A percentile compares a stretch with the other conserved stretches of the same genome.
Conservation (phyloP, 495 filamentous ascomycete species). For the Aspergillus leporis region DNA sequence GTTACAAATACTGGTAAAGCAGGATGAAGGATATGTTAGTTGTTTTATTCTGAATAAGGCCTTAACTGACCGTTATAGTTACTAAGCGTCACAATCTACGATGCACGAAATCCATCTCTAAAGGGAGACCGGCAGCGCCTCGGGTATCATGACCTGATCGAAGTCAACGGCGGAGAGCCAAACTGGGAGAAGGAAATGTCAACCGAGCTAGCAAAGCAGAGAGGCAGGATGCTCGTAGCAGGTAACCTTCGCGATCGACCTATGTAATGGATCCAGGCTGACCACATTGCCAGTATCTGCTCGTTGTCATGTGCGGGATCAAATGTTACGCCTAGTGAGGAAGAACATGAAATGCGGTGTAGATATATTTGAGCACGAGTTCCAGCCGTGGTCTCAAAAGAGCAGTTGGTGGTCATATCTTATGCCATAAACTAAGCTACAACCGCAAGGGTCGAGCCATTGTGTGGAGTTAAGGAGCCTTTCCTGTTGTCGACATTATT, state of each 20-base stretch:
- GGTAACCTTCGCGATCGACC: background rate
- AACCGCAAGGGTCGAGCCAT: too few species aligned
- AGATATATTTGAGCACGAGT: conserved; percentile 8
- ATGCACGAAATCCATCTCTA: background rate
- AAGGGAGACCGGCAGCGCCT: background rate
- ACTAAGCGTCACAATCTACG: conserved; percentile 5
- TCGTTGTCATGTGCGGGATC: conserved; percentile 1
- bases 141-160: conserved; percentile 6
- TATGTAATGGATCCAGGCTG: background rate
- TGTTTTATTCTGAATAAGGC: background rate
- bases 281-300: conserved; percentile 4
- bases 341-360: background rate
- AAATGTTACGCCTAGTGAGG: conserved; percentile 1
- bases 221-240: conserved; percentile 5
- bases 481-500: too few species aligned
- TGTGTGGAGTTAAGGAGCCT: too few species aligned
- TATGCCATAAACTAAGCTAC: background rate
- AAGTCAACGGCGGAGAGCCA: conserved; percentile 1
- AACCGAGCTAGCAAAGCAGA: background rate
- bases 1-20: conserved; percentile 20
- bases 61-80: background rate
- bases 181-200: conserved; percentile 4
- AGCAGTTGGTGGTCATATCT: conserved; percentile 6
- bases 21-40: conserved; percentile 25
- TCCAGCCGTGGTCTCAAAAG: conserved; percentile 5